Evolutionary conservation across 2,329 filamentous ascomycete species (phyloP).

Genomic region (Aspergillus sp.): DNA sequence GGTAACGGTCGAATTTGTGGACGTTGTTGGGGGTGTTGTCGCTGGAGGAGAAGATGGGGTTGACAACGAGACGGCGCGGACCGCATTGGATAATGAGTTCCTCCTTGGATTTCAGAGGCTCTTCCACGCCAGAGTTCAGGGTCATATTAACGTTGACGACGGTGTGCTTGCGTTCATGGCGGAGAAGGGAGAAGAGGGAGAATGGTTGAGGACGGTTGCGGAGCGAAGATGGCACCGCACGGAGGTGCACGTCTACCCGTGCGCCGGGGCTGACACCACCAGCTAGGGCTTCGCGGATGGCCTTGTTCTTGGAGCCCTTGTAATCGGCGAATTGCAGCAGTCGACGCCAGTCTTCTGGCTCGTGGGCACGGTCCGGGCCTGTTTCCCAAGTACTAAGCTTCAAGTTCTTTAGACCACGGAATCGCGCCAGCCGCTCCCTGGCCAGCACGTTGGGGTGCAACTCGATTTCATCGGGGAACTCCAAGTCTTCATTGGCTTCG

Average conservation of each 20-base stretch:
- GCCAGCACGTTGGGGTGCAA: constrained; percentile 80
- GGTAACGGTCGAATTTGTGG: constrained; percentile 87
- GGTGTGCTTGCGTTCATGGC: constrained; percentile 91
- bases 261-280: constrained; percentile 80
- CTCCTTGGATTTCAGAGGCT: constrained; percentile 81
- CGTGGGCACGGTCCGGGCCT: constrained; percentile 73
- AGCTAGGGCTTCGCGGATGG: constrained; percentile 73
- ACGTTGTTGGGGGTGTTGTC: constrained; percentile 92
- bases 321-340: constrained; percentile 86
- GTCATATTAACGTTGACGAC: constrained; percentile 84
- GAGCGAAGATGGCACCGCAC: constrained; percentile 48
- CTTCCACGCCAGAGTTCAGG: constrained; percentile 65
- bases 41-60: constrained; percentile 81
- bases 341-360: constrained; percentile 83
- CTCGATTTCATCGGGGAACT: constrained; percentile 97
- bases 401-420: constrained; percentile 85
- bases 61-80: constrained; percentile 74
- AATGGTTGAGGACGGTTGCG: constrained; percentile 51
- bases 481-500: constrained; percentile 80
- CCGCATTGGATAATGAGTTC: constrained; percentile 88
- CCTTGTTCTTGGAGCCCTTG: constrained; percentile 67
- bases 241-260: constrained; percentile 70
- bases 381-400: constrained; percentile 83
- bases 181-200: constrained; percentile 74
- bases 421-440: constrained; percentile 73